Evolutionary conservation across 1,284 basidiomycete species (phyloP).

Genomic region (Apiotrichum gracile): DNA sequence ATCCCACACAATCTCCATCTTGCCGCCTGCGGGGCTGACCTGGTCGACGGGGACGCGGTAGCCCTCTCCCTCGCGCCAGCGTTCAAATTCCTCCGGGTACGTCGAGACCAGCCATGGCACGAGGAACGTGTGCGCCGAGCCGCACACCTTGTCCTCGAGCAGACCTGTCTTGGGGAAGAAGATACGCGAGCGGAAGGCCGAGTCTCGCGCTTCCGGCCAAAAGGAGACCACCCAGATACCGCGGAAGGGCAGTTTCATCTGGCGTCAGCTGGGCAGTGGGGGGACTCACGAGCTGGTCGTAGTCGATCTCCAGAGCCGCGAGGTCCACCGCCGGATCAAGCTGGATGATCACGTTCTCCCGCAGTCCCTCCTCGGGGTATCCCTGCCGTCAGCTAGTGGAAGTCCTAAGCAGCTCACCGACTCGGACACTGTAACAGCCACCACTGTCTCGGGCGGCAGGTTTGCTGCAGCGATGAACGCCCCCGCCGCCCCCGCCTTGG

Average conservation of each 20-base stretch:
- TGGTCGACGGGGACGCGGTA: no score
- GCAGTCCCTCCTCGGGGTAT: neutral
- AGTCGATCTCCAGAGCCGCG: neutral
- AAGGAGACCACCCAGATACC: neutral
- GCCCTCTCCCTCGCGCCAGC: neutral
- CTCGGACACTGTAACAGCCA: neutral
- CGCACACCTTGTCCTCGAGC: neutral
- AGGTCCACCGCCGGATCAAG: neutral
- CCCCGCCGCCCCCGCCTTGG: neutral
- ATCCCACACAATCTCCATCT: no score
- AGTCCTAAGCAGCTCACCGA: neutral
- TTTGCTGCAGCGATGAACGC: neutral
- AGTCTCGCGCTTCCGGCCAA: neutral
- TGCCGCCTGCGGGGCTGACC: no score
- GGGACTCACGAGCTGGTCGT: neutral
- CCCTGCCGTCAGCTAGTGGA: neutral
- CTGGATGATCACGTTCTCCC: neutral
- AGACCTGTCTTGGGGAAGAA: neutral
- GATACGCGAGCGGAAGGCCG: neutral
- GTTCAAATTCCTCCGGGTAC: neutral
- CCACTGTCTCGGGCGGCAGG: neutral
- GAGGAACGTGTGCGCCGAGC: slow-evolving; percentile 1
- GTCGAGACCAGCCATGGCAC: neutral
- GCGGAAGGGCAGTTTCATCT: neutral
- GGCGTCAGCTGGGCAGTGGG: no score